A percentile compares a stretch with the other conserved stretches of the same genome.
These are phyloP conservation scores for Plantago coronopus DNA, from an alignment of 305 asterid species.

Conservation along the genomic window DNA sequence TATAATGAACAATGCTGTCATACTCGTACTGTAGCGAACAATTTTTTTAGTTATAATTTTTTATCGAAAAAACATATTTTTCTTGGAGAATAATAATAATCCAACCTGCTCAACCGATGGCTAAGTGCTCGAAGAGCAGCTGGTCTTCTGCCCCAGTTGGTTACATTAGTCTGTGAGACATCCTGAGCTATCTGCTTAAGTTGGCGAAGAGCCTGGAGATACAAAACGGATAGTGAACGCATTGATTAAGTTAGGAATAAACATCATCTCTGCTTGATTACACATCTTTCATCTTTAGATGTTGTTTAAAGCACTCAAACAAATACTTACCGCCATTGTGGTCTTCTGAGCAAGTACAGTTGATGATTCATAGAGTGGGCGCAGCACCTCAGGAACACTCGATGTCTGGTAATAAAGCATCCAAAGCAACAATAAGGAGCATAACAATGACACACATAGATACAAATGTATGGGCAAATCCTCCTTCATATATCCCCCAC, in stretches of 20 bases:
- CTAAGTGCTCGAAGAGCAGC: conserved; percentile 81
- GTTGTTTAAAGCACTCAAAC: conserved; percentile 11
- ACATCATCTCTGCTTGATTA: conserved; percentile 1
- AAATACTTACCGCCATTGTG: conserved; percentile 65
- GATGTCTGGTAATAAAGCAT: conserved; percentile 40
- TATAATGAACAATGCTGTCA: conserved; percentile 4
- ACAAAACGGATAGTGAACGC: conserved; percentile 8
- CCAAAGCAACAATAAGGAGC: neutral
- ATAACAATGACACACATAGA: too few species aligned
- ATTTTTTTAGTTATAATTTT: neutral
- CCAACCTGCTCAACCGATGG: conserved; percentile 78
- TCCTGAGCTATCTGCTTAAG: conserved; percentile 81
- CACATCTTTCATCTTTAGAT: neutral
- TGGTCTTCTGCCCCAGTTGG: conserved; percentile 83
- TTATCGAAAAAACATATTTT: conserved; percentile 1
- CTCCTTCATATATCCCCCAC: too few species aligned
- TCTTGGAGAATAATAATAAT: conserved; percentile 3
- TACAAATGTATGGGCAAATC: too few species aligned
- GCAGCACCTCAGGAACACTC: conserved; percentile 88
- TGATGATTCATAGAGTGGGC: conserved; percentile 82
- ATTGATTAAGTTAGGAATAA: neutral
- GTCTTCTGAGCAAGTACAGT: conserved; percentile 72
- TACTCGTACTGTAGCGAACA: too few species aligned
- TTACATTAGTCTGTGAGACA: conserved; percentile 56
- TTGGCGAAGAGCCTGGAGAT: conserved; percentile 75